Conservation (phyloP, 805 yeast genomes). For the Barnettozyma sucrosica region DNA sequence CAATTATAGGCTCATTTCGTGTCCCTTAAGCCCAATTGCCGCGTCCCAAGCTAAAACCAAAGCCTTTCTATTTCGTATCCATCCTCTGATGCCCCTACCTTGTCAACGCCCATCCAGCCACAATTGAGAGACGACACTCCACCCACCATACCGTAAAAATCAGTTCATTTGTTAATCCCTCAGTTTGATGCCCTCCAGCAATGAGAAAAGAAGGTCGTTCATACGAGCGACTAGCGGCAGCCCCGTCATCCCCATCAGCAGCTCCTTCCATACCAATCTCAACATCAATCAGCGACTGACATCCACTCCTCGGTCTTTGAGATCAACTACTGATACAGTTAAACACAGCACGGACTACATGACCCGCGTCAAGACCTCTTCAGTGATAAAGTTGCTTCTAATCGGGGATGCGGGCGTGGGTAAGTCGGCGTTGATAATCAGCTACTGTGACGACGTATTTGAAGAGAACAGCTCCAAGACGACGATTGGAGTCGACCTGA, state of each 20-base stretch:
- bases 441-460: constrained; percentile 35
- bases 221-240: constrained; percentile 21
- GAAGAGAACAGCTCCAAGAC: constrained; percentile 31
- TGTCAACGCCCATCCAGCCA: neutral
- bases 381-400: constrained; percentile 32
- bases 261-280: constrained; percentile 20
- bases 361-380: constrained; percentile 14
- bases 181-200: constrained; percentile 5
- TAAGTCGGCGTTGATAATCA: constrained; percentile 39
- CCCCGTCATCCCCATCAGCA: constrained; percentile 26
- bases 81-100: neutral
- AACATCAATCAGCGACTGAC: constrained; percentile 21
- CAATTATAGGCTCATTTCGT: neutral
- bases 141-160: neutral
- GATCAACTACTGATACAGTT: constrained; percentile 4
- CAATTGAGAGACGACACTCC: neutral
- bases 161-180: neutral
- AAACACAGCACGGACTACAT: constrained; percentile 19
- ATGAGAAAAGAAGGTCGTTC: constrained; percentile 22
- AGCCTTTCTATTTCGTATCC: neutral
- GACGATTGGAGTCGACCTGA: constrained; percentile 43
- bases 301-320: constrained; percentile 2
- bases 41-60: neutral
- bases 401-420: constrained; percentile 46
- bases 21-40: neutral